phyloP scores from a whole-genome alignment of 139 green algal species.

The Micractinium conductrix region DNA sequence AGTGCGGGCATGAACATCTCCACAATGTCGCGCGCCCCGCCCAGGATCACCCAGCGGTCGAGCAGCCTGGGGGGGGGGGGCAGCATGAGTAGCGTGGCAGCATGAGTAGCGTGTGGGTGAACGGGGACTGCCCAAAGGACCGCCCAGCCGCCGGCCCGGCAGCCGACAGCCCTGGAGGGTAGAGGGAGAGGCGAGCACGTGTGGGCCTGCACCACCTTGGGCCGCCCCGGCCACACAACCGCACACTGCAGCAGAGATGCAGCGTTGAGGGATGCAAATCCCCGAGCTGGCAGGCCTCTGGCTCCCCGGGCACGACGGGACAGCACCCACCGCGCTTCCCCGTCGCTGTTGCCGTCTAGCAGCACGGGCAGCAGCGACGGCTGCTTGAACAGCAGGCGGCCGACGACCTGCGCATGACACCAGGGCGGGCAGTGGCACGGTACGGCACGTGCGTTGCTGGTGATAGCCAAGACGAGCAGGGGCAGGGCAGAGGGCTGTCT shows the following conservation, averaged over 20 bases:
- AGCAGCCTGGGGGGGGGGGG: conserved; percentile 15
- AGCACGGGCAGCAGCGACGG: conserved; percentile 15
- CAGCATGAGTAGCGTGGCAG: not conserved
- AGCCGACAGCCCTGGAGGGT: no score
- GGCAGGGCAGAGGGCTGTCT: not conserved
- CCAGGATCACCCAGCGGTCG: conserved; percentile 39
- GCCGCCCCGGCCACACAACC: no score
- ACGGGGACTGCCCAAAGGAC: not conserved
- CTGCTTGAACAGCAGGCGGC: conserved; percentile 31
- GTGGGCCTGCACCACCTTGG: no score
- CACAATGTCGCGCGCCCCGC: conserved; percentile 13
- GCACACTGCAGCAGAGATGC: no score
- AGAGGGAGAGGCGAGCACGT: no score
- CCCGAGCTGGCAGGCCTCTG: no score
- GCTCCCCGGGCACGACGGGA: no score
- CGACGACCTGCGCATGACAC: no score
- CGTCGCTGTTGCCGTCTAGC: not conserved
- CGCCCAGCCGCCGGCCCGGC: not conserved
- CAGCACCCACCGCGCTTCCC: not conserved
- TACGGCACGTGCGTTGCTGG: not conserved
- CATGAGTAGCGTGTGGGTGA: not conserved
- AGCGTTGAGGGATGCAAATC: no score
- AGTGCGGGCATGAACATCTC: conserved; percentile 46
- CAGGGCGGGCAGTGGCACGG: not conserved
- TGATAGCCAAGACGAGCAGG: not conserved